These are phyloP conservation scores for Przewalskia tangutica DNA, from an alignment of 257 asterid species.

Conservation along the genomic window DNA sequence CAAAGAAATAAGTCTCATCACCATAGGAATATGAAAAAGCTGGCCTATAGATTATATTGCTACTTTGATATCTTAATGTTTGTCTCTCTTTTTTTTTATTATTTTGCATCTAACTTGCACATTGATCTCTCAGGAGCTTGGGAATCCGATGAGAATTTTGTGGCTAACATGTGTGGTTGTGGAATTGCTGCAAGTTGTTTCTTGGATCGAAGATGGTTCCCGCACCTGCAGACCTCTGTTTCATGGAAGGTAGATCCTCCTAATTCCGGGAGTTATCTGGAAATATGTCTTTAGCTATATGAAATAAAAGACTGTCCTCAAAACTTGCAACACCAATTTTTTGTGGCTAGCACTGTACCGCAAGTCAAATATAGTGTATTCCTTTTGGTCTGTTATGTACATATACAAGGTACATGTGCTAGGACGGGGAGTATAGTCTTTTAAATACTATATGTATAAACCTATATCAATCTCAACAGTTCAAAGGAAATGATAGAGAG, in stretches of 20 bases:
- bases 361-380: neutral
- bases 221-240: neutral
- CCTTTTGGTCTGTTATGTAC: neutral
- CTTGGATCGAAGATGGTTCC: neutral
- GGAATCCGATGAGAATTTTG: slow-evolving; percentile 18
- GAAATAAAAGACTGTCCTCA: neutral
- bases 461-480: neutral
- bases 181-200: neutral
- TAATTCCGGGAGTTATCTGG: neutral
- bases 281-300: neutral
- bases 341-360: neutral
- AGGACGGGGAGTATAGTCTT: neutral
- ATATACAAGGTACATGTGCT: neutral
- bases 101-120: neutral
- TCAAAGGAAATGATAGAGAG: neutral
- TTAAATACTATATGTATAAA: neutral
- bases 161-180: neutral
- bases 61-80: neutral
- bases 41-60: neutral
- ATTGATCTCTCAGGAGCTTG: slow-evolving; percentile 17
- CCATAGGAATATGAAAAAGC: neutral
- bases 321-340: neutral
- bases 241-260: neutral
- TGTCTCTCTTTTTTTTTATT: neutral
- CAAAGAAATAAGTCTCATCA: neutral